Percentiles rank a stretch among this genome's conserved stretches.
These are phyloP conservation scores for Aspergillus ellipticus DNA, from an alignment of 495 filamentous ascomycete genomes.

Conservation along the genomic window DNA sequence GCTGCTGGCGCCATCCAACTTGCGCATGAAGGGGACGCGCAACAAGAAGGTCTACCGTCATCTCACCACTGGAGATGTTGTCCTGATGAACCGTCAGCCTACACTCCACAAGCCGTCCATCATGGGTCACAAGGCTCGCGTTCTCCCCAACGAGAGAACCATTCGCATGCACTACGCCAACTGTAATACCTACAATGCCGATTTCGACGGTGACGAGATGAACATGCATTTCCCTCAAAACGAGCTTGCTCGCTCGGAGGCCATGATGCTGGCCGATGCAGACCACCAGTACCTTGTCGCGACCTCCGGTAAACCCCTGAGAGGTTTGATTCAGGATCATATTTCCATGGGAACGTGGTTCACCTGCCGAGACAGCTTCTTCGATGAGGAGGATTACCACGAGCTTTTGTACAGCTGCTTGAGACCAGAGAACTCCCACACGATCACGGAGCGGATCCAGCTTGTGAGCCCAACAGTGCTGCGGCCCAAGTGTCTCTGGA, in stretches of 20 bases:
- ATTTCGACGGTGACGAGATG: slow-evolving; percentile 99
- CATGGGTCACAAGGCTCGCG: slow-evolving; percentile 93
- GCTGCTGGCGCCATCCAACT: slow-evolving; percentile 81
- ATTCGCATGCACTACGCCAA: slow-evolving; percentile 99
- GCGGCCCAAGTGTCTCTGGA: slow-evolving; percentile 83
- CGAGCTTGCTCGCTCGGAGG: slow-evolving; percentile 88
- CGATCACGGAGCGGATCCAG: slow-evolving; percentile 64
- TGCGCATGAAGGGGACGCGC: slow-evolving; percentile 66
- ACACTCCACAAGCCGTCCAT: slow-evolving; percentile 99
- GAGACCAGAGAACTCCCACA: slow-evolving; percentile 84
- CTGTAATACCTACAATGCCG: slow-evolving; percentile 99
- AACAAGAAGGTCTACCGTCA: slow-evolving; percentile 98
- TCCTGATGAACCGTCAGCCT: slow-evolving; percentile 99
- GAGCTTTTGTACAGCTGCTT: slow-evolving; percentile 87
- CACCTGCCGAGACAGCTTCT: slow-evolving; percentile 90
- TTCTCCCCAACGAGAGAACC: slow-evolving; percentile 89
- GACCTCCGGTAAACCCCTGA: slow-evolving; percentile 88
- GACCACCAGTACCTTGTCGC: slow-evolving; percentile 95
- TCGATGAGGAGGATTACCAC: slow-evolving; percentile 83
- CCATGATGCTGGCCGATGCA: slow-evolving; percentile 86
- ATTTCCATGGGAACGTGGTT: slow-evolving; percentile 90
- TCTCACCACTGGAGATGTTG: slow-evolving; percentile 91
- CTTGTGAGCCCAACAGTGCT: slow-evolving; percentile 75
- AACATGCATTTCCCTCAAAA: slow-evolving; percentile 99
- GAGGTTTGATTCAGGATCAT: slow-evolving; percentile 98